These are phyloP conservation scores for Phytophthora fragariae DNA, from an alignment of 352 stramenopile species.

Conservation along the genomic window DNA sequence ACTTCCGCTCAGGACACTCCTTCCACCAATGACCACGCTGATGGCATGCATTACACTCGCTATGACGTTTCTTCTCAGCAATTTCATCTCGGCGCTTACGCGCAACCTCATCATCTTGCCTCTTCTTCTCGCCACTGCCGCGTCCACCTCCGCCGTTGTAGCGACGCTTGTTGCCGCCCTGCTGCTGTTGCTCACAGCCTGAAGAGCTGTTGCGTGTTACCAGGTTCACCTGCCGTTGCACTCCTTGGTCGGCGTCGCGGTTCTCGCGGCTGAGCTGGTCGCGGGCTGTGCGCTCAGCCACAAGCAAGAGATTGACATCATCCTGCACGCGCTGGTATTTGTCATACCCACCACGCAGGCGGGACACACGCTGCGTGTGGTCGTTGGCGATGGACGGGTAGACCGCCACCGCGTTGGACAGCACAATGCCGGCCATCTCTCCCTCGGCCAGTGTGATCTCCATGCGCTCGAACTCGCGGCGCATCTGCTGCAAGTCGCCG, in stretches of 20 bases:
- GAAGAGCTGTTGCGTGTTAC: background rate
- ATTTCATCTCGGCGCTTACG: slow-evolving; percentile 6
- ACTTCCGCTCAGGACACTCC: slow-evolving; percentile 7
- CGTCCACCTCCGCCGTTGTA: no score
- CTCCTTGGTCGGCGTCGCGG: background rate
- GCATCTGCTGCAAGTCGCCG: slow-evolving; percentile 14
- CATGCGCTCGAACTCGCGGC: slow-evolving; percentile 13
- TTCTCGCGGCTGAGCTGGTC: background rate
- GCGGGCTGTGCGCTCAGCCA: no score
- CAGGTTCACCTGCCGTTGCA: background rate
- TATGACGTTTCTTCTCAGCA: background rate
- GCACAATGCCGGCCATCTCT: slow-evolving; percentile 6
- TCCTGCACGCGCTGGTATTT: no score
- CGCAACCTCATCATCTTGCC: background rate
- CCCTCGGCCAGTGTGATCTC: slow-evolving; percentile 3
- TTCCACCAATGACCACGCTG: slow-evolving; percentile 7
- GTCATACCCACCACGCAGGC: no score
- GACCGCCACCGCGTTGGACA: background rate
- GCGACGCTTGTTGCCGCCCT: no score
- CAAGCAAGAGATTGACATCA: no score
- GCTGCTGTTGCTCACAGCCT: no score
- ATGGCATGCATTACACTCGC: slow-evolving; percentile 4
- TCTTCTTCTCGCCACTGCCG: slow-evolving; percentile 4
- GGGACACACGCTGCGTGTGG: background rate
- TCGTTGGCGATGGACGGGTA: slow-evolving; percentile 15